phyloP scores from a whole-genome alignment of 164 flowering plant genomes.

The Vitis labrusca region DNA sequence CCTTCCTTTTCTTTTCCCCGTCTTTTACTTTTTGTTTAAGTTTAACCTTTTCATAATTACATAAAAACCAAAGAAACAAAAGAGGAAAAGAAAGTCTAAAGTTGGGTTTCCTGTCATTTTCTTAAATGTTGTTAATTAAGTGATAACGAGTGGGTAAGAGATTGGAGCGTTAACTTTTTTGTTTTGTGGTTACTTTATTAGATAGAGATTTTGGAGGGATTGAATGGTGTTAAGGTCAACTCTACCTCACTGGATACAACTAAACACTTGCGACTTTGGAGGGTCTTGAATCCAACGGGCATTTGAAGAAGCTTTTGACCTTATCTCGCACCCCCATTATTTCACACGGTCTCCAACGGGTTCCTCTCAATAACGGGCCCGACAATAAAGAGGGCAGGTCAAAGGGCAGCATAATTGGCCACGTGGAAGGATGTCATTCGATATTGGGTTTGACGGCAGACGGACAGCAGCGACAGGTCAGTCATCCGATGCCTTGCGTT shows the following conservation, averaged over 20 bases:
- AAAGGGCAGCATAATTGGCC: slow-evolving; percentile 17
- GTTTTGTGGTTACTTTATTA: no score
- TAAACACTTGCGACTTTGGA: background rate
- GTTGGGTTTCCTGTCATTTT: no score
- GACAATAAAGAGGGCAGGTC: slow-evolving; percentile 10
- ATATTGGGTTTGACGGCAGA: slow-evolving; percentile 21
- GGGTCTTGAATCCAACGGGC: slow-evolving; percentile 40
- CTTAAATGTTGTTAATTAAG: no score
- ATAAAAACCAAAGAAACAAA: no score
- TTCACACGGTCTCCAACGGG: slow-evolving; percentile 17
- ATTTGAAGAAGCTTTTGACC: slow-evolving; percentile 29
- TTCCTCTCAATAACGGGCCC: slow-evolving; percentile 10
- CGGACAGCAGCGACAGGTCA: slow-evolving; percentile 11
- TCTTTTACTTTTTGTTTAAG: no score
- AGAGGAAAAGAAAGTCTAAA: no score
- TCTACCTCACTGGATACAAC: slow-evolving; percentile 51
- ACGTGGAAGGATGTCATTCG: slow-evolving; percentile 25
- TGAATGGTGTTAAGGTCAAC: slow-evolving; percentile 52
- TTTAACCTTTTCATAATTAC: no score
- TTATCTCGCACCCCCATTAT: slow-evolving; percentile 17
- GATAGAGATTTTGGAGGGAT: slow-evolving; percentile 1
- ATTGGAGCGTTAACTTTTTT: no score
- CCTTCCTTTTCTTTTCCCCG: no score
- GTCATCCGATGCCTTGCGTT: slow-evolving; percentile 10
- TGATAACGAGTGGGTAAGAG: no score